Percentiles rank a stretch among this genome's conserved stretches.
Evolutionary conservation across 345 rosid species (phyloP).

Genomic region (Melaleuca quinquenervia): DNA sequence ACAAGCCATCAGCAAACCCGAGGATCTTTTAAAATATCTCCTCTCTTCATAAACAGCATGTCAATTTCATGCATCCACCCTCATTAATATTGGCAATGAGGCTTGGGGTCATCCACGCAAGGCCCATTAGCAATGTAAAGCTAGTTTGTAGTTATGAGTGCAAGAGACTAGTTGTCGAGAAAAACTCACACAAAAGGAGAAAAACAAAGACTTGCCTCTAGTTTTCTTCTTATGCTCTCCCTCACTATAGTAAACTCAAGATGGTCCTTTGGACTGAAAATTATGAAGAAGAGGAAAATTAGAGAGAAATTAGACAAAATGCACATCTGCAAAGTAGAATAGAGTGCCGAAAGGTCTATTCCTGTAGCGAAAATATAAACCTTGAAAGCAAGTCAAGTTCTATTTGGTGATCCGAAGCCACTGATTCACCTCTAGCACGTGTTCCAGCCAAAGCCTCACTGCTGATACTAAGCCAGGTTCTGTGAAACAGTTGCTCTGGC

Average conservation of each 20-base stretch:
- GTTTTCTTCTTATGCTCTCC: slow-evolving; percentile 63
- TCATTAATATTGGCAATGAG: background rate
- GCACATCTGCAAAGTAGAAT: background rate
- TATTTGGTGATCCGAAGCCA: slow-evolving; percentile 51
- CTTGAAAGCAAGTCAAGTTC: slow-evolving; percentile 75
- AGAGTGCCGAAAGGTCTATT: background rate
- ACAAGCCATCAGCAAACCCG: background rate
- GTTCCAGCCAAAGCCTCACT: slow-evolving; percentile 94
- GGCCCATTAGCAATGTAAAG: background rate
- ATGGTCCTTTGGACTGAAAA: slow-evolving; percentile 68
- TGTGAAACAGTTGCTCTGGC: slow-evolving; percentile 93
- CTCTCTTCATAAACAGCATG: background rate
- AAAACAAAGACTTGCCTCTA: slow-evolving; percentile 38
- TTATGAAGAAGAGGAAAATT: background rate
- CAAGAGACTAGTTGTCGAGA: background rate
- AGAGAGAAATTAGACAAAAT: background rate
- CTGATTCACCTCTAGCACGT: slow-evolving; percentile 69
- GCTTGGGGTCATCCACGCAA: background rate
- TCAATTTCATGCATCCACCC: background rate
- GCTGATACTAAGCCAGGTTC: slow-evolving; percentile 48
- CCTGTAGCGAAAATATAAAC: slow-evolving; percentile 11
- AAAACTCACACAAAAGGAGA: background rate
- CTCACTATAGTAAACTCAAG: slow-evolving; percentile 82
- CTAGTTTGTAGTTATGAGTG: background rate
- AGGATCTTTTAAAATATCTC: background rate